Base-by-base conservation (phyloP, 768 basidiomycete species). In the Lactarius sanguifluus region DNA sequence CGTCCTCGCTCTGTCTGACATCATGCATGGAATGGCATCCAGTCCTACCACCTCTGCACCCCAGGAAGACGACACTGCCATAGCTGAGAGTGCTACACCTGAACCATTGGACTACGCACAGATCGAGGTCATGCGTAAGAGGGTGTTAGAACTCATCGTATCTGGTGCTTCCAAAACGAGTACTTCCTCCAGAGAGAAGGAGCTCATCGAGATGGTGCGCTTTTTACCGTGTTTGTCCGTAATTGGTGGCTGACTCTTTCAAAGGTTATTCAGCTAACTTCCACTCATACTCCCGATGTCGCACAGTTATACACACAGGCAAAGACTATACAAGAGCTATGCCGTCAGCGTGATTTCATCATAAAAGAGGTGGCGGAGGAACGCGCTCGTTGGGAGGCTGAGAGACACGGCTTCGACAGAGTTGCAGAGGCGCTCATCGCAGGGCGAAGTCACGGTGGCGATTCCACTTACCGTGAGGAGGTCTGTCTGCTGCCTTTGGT, bases 381-480 rank as follows among this genome's bases (percentile, higher is more conserved):
- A 64, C 80, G 81, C n/a, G 77, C 79, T 8, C 79, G 83, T 43
- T 89, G 86, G 86, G 77, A 83, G 38, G 80, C 83, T 1, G 89
- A 91, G 73, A 81, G 82, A 70, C 83, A 84, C 18, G 78, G 82
- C 2, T 92, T 89, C 87, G 82, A 80, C 5, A 78, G 90, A 63
- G 85, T 82, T 70, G 84, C 88, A 1, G 89, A 91, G 69, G 88
- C 87, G 9, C 78, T 92, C 41, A 78, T 89, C 63, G 73, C 79
- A 2, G 83, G 76, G 50, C 74, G 83, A 55, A 78, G 81, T 55
- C 80, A 78, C 64, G 82, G 76, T 52, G 74, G 77, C n/a, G 72
- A 73, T 7, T 73, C 71, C 18, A 68, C 71, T 16, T 74, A 77
- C 6, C 80, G 76, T 64, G 79, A 81, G 59, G 83, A 85, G 74